Evolutionary conservation across 2,329 filamentous ascomycete genomes (phyloP).

Genomic region (Ampelomyces quisqualis): DNA sequence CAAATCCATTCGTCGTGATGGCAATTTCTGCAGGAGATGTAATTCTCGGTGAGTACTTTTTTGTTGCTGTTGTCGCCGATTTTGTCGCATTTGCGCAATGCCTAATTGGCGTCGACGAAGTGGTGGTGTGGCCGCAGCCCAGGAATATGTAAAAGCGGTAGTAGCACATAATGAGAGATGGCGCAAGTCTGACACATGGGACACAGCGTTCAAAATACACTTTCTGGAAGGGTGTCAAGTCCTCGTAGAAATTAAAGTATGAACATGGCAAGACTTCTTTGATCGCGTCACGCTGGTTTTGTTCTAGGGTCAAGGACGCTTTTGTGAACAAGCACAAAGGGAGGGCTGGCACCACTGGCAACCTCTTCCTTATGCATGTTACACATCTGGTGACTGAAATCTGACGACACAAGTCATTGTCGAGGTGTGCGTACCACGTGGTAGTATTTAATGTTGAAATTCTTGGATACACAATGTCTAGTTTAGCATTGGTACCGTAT

Average conservation of each 20-base stretch:
- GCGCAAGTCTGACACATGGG: conserved; percentile 2
- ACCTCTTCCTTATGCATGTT: neutral
- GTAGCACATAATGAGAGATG: conserved; percentile 44
- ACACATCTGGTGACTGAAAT: neutral
- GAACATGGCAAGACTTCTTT: neutral
- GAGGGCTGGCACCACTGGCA: neutral
- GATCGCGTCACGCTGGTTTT: neutral
- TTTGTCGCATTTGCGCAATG: conserved; percentile 29
- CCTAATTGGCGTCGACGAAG: conserved; percentile 36
- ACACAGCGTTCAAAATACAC: neutral
- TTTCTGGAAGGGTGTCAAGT: neutral
- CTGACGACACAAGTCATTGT: neutral
- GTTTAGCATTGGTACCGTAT: neutral
- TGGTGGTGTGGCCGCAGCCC: conserved; percentile 46
- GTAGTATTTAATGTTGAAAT: neutral
- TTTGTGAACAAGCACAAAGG: neutral
- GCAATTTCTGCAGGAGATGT: neutral
- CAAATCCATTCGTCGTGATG: neutral
- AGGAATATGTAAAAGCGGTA: conserved; percentile 47
- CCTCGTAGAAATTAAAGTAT: neutral
- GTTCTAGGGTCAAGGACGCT: neutral
- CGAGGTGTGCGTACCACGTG: neutral
- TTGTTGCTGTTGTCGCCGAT: neutral
- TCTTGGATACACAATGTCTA: neutral
- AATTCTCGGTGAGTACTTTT: neutral